Percentiles rank a stretch among this genome's conserved stretches.
phyloP scores from a whole-genome alignment of 176 grass and related monocot genomes.

The Metroxylon sagu region DNA sequence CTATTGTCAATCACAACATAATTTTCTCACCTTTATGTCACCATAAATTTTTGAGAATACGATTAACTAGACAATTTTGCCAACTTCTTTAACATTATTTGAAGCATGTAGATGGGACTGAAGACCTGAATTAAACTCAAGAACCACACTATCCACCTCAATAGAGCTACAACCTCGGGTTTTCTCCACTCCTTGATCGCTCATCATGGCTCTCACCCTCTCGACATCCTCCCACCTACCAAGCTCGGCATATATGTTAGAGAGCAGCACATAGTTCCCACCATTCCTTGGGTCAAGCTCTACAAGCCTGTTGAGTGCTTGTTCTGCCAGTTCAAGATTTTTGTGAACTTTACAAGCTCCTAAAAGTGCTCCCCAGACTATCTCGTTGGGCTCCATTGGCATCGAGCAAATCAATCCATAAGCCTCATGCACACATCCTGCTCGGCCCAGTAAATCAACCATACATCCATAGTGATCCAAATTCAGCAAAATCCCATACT shows the following conservation, averaged over 20 bases:
- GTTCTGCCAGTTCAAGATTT: not conserved
- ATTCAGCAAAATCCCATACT: too few relatives aligned
- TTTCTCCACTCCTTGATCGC: not conserved
- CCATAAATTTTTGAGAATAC: too few relatives aligned
- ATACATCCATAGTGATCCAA: not conserved
- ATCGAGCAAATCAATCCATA: not conserved
- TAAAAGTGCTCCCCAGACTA: not conserved
- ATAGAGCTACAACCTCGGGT: not conserved
- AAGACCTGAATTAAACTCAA: not conserved
- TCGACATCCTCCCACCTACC: slow-evolving; percentile 5
- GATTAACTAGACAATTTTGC: too few relatives aligned
- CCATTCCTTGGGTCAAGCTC: not conserved
- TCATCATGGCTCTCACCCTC: slow-evolving; percentile 1
- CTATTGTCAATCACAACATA: too few relatives aligned
- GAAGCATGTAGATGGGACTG: too few relatives aligned
- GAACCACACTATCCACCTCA: not conserved
- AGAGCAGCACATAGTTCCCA: not conserved
- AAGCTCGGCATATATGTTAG: not conserved
- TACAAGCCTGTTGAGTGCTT: not conserved
- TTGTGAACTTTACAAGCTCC: slow-evolving; percentile 2
- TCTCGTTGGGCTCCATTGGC: not conserved
- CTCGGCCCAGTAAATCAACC: not conserved
- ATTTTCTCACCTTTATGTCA: too few relatives aligned
- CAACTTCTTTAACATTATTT: too few relatives aligned
- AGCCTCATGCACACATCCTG: not conserved